phyloP scores from a whole-genome alignment of 2,329 filamentous ascomycete species.

The Aureobasidium leucospermi region DNA sequence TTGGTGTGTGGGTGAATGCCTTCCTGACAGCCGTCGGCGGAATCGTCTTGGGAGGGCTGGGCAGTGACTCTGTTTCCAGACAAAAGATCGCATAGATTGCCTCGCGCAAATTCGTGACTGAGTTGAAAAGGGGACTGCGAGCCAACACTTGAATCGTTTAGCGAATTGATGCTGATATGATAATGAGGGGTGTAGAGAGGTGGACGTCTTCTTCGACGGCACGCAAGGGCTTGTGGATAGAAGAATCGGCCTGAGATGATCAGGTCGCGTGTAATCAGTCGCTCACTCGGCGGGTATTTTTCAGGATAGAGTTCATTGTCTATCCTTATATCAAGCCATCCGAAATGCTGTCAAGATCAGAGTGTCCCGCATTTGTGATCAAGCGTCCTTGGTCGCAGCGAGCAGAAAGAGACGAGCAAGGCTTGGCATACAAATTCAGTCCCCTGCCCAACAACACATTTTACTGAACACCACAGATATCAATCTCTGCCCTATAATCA shows the following conservation, averaged over 20 bases:
- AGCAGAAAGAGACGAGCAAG: too few relatives aligned
- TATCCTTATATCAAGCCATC: too few relatives aligned
- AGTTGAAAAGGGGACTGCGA: not conserved
- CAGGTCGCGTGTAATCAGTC: not conserved
- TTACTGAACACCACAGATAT: too few relatives aligned
- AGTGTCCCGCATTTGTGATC: too few relatives aligned
- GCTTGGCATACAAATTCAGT: too few relatives aligned
- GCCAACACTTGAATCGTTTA: too few relatives aligned
- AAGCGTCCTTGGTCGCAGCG: too few relatives aligned
- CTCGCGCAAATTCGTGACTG: not conserved
- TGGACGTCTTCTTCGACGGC: not conserved
- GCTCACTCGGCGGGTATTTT: not conserved
- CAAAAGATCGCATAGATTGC: not conserved
- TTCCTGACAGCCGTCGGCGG: constrained; percentile 4
- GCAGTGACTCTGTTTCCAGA: not conserved
- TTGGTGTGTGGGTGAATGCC: constrained; percentile 12
- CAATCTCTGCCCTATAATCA: too few relatives aligned
- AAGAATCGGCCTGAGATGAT: not conserved
- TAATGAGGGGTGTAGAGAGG: not conserved
- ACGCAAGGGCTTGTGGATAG: not conserved
- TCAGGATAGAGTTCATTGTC: too few relatives aligned
- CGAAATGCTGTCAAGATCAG: too few relatives aligned
- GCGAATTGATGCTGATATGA: not conserved
- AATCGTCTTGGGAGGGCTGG: not conserved
- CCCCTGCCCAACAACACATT: too few relatives aligned